Base-by-base conservation (phyloP, 2,329 filamentous ascomycete genomes). In the Xylariales sp. region DNA sequence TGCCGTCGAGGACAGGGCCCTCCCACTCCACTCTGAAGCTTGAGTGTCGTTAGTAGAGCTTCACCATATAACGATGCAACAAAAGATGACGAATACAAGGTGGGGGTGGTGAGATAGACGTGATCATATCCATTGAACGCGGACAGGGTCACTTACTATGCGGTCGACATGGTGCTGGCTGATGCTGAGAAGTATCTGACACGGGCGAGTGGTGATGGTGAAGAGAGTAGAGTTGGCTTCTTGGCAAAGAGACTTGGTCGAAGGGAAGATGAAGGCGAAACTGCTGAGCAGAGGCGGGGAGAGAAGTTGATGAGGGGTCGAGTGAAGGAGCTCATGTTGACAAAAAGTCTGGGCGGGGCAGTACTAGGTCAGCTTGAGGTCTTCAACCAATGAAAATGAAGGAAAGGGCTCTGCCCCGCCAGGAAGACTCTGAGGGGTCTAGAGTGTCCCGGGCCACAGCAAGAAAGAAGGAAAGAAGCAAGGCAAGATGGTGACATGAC, bases 21-120 rank as follows among this genome's bases (percentile, higher is more conserved):
- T 80, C 73, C 84, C 84, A 88, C 62, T 74, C 63, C 48, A 85
- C 61, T 50, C 90, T 84, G 72, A 91, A 89, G n/a, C n/a, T n/a
- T n/a, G n/a, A n/a, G n/a, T n/a, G n/a, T n/a, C n/a, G n/a, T n/a
- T n/a, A n/a, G n/a, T n/a, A n/a, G n/a, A n/a, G n/a, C n/a, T n/a
- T n/a, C n/a, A n/a, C n/a, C n/a, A n/a, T n/a, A n/a, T n/a, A n/a
- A n/a, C n/a, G n/a, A n/a, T n/a, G n/a, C n/a, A n/a, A n/a, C n/a
- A n/a, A n/a, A n/a, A n/a, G n/a, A n/a, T n/a, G n/a, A n/a, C n/a
- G n/a, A 8, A 18, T 9, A 15, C 8, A 36, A 40, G 46, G 37
- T 32, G 39, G 39, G 24, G 28, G 12, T 33, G 24, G 14, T 20
- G 20, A 47, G 20, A 41, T 18, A 39, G 14, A 16, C 53, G 48